phyloP scores from a whole-genome alignment of 2,329 filamentous ascomycete species.

The Trichophyton benhamiae region DNA sequence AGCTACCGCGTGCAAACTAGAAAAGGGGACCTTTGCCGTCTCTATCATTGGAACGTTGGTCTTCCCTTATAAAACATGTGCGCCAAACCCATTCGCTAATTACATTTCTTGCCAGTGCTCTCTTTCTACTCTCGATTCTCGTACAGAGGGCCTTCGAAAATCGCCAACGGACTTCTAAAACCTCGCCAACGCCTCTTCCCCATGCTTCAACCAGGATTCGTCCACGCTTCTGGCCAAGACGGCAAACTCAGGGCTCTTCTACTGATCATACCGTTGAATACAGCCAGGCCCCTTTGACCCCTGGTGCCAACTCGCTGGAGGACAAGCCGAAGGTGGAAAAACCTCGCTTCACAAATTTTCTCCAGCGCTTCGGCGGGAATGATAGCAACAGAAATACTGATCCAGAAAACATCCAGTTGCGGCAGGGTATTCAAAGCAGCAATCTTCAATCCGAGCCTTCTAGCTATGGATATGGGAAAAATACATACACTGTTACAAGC shows the following conservation, averaged over 20 bases:
- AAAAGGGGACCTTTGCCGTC: conserved; percentile 66
- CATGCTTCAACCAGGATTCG: not conserved
- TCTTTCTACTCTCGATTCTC: conserved; percentile 10
- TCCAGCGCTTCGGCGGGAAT: not conserved
- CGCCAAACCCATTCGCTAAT: not conserved
- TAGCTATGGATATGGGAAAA: not conserved
- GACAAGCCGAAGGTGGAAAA: conserved; percentile 7
- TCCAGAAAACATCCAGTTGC: not conserved
- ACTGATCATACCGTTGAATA: not conserved
- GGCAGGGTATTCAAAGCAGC: not conserved
- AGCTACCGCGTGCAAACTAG: conserved; percentile 57
- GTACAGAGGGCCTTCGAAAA: conserved; percentile 6
- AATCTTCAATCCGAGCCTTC: not conserved
- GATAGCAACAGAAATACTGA: not conserved
- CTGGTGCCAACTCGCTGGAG: conserved; percentile 8
- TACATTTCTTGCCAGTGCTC: not conserved
- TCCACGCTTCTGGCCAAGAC: not conserved
- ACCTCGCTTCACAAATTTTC: conserved; percentile 7
- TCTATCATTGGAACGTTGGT: conserved; percentile 60
- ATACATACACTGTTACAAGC: not conserved
- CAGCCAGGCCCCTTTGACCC: conserved; percentile 1
- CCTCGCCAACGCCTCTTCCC: not conserved
- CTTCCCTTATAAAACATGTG: conserved; percentile 23
- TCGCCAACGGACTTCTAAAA: conserved; percentile 1
- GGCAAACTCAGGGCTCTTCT: not conserved